A percentile compares a stretch with the other conserved stretches of the same genome.
These are phyloP conservation scores for Candida taoyuanica DNA, from an alignment of 805 yeast genomes.

Conservation along the genomic window DNA sequence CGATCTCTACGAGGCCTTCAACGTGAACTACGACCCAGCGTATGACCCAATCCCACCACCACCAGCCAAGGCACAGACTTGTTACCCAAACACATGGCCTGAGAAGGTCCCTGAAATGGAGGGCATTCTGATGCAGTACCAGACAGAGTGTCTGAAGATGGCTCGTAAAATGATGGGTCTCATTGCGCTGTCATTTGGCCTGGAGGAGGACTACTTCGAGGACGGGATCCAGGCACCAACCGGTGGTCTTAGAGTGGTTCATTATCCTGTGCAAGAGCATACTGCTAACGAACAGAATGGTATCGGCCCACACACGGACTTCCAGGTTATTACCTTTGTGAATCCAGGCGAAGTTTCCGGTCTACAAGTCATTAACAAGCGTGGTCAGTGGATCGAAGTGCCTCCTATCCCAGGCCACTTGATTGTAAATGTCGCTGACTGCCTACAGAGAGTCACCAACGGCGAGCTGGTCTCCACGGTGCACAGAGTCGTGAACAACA, in stretches of 20 bases:
- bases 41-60: conserved; percentile 18
- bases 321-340: conserved; percentile 33
- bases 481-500: conserved; percentile 34
- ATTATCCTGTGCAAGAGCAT: conserved; percentile 30
- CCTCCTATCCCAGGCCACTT: conserved; percentile 32
- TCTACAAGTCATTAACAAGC: conserved; percentile 32
- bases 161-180: conserved; percentile 26
- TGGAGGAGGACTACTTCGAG: conserved; percentile 27
- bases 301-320: conserved; percentile 39
- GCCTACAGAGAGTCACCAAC: conserved; percentile 35
- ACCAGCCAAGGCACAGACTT: conserved; percentile 22
- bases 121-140: conserved; percentile 22
- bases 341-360: conserved; percentile 35
- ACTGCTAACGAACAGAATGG: conserved; percentile 29
- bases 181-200: conserved; percentile 29
- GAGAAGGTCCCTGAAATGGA: conserved; percentile 25
- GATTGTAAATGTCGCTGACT: conserved; percentile 38
- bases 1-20: conserved; percentile 34
- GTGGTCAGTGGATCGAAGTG: conserved; percentile 31
- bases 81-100: conserved; percentile 27
- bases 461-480: conserved; percentile 34
- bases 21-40: conserved; percentile 27
- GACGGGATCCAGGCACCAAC: conserved; percentile 24
- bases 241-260: conserved; percentile 31
- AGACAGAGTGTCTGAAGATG: conserved; percentile 21